A percentile compares a stretch with the other conserved stretches of the same genome.
Conservation (phyloP, 139 green algal species). For the Dunaliella primolecta region DNA sequence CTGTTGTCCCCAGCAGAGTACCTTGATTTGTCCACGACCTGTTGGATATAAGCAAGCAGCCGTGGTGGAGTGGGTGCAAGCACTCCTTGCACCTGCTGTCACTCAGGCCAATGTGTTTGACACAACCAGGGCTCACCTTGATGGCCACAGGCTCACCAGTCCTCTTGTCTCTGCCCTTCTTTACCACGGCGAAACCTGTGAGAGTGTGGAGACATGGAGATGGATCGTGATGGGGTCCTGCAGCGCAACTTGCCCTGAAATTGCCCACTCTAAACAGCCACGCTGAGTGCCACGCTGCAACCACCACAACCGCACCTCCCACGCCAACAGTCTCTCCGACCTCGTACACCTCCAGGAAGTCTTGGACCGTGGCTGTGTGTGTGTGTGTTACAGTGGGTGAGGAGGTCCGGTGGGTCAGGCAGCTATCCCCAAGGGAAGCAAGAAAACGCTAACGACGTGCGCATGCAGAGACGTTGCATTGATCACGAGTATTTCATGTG, state of each 20-base stretch:
- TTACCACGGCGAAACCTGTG: conserved; percentile 78
- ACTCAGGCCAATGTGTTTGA: too few species aligned
- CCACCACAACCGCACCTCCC: conserved; percentile 53
- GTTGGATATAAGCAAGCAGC: too few species aligned
- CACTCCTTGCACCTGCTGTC: too few species aligned
- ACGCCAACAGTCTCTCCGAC: conserved; percentile 71
- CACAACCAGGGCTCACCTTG: conserved; percentile 51
- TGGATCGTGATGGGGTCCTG: too few species aligned
- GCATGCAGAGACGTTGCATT: neutral
- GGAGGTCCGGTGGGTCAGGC: neutral
- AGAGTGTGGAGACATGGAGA: neutral
- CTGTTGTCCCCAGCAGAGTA: conserved; percentile 72
- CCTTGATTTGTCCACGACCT: conserved; percentile 74
- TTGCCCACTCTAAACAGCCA: too few species aligned
- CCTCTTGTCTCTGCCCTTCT: conserved; percentile 67
- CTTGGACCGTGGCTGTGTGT: conserved; percentile 63
- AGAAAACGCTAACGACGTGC: too few species aligned
- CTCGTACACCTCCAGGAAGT: conserved; percentile 73
- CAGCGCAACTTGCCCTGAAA: too few species aligned
- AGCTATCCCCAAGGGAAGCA: too few species aligned
- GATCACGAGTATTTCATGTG: neutral
- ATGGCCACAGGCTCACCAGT: conserved; percentile 64
- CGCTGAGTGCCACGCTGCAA: too few species aligned
- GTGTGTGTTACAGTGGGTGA: neutral
- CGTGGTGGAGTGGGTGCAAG: too few species aligned